Evolutionary conservation across 1,284 basidiomycete genomes (phyloP), one percentile per base, ranked within the genome.

Genomic region (Trametes polyzona): DNA sequence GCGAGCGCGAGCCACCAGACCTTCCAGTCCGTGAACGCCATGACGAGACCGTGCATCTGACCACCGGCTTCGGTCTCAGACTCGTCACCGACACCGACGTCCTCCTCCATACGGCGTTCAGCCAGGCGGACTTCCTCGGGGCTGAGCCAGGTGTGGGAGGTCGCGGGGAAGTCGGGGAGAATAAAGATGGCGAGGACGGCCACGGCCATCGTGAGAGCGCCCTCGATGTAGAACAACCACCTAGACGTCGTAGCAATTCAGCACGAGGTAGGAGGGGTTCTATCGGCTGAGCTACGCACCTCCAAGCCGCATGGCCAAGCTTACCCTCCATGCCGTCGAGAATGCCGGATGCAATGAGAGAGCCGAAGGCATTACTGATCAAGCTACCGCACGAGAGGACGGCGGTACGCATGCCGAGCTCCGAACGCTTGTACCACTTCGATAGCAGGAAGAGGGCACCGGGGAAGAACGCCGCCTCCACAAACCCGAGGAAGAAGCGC

Each of bases 331-430:
- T 92, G 26, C 78, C 77, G 53, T 78, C 74, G 57, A 92, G 75
- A 53, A 90, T 89, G 4, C 82, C 86, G 10, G 88, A 90, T 9
- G 89, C 90, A 52, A 94, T 82, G n/a, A 94, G 76, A 0, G 89
- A 79, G 14, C 92, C 91, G 68, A 94, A 93, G 1, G 91, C 92
- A 74, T 93, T 95, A 57, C 86, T 88, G 61, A 93, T 84, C 47
- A 94, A 76, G 67, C 78, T 84, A 7, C 90, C 90, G 63, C 83
- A 86, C 57, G 83, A 86, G 16, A 95, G 80, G 47, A 90, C 74
- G 9, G 91, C 86, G 27, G 86, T 92, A 55, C 93, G 79, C 43
- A 88, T 71, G 39, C 87, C 88, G 27, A 91, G 76, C 66, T 92
- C 90, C 27, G 75, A 78, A 12, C 80, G 76, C 51, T 82, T 88